A percentile compares a stretch with the other conserved stretches of the same genome.
Evolutionary conservation across 129 eudicot genomes (phyloP).

Genomic region (Dittrichia graveolens): DNA sequence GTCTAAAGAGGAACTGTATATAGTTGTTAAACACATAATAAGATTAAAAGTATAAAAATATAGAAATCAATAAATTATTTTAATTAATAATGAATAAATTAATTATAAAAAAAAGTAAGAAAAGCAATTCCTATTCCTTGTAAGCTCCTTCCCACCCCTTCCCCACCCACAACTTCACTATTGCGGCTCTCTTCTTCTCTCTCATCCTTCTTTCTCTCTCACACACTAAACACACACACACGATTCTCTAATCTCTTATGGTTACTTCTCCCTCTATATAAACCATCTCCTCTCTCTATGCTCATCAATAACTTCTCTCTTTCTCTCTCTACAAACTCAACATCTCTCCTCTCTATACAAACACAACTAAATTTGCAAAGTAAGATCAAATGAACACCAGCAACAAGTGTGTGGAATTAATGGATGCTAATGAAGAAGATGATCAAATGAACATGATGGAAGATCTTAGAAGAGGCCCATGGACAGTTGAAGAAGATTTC

Average conservation of each 20-base stretch:
- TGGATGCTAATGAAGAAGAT: slow-evolving; percentile 42
- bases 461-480: slow-evolving; percentile 86
- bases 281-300: slow-evolving; percentile 51
- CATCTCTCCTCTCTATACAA: slow-evolving; percentile 26
- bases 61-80: too few relatives aligned
- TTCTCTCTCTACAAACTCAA: slow-evolving; percentile 4
- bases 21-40: too few relatives aligned
- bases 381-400: slow-evolving; percentile 41
- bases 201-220: slow-evolving; percentile 34
- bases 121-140: not conserved
- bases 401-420: slow-evolving; percentile 27
- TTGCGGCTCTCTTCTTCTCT: slow-evolving; percentile 60
- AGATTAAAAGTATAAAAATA: too few relatives aligned
- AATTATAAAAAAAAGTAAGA: too few relatives aligned
- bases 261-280: slow-evolving; percentile 54
- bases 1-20: too few relatives aligned
- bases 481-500: slow-evolving; percentile 96
- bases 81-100: too few relatives aligned
- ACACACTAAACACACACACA: slow-evolving; percentile 27
- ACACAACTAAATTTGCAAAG: not conserved
- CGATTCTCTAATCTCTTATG: slow-evolving; percentile 22
- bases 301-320: slow-evolving; percentile 26
- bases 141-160: not conserved
- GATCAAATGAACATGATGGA: slow-evolving; percentile 53
- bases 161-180: slow-evolving; percentile 39